Evolutionary conservation across 768 basidiomycete species (phyloP).

Genomic region (Termitomyces sp.): DNA sequence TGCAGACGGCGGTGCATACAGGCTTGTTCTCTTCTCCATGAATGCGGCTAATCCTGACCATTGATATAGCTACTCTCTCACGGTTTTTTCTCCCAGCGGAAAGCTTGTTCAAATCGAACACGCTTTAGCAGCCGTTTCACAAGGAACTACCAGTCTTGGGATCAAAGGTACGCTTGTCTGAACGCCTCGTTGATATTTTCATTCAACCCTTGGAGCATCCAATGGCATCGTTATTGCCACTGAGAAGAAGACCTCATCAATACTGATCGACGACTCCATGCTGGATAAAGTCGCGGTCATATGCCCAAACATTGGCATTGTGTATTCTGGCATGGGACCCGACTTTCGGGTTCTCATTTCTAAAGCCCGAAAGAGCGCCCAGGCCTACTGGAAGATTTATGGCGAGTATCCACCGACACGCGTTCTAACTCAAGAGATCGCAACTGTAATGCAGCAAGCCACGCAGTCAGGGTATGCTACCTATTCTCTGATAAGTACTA

Average conservation of each 20-base stretch:
- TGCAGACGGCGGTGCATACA: slow-evolving; percentile 79
- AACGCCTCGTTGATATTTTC: slow-evolving; percentile 11
- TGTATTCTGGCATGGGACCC: slow-evolving; percentile 99
- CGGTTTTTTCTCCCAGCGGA: slow-evolving; percentile 98
- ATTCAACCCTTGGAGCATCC: slow-evolving; percentile 53
- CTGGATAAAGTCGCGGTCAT: slow-evolving; percentile 96
- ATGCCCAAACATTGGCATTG: slow-evolving; percentile 98
- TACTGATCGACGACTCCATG: slow-evolving; percentile 96
- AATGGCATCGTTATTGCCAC: slow-evolving; percentile 99
- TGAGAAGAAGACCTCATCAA: slow-evolving; percentile 98
- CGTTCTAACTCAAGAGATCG: slow-evolving; percentile 94
- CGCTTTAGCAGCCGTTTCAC: slow-evolving; percentile 92
- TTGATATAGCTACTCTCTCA: slow-evolving; percentile 84
- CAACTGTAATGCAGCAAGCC: slow-evolving; percentile 97
- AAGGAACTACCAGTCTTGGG: slow-evolving; percentile 94
- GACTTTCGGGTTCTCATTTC: slow-evolving; percentile 94
- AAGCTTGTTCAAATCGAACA: slow-evolving; percentile 99
- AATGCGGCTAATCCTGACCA: slow-evolving; percentile 8
- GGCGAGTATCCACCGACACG: slow-evolving; percentile 97
- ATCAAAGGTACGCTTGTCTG: slow-evolving; percentile 78
- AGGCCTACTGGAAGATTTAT: slow-evolving; percentile 99
- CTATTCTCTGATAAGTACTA: slow-evolving; percentile 9
- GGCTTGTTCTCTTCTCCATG: slow-evolving; percentile 30
- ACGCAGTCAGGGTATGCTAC: slow-evolving; percentile 90
- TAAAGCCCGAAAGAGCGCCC: slow-evolving; percentile 95